Base-by-base conservation (phyloP, 306 rosid genomes). In the Boehmeria nivea region DNA sequence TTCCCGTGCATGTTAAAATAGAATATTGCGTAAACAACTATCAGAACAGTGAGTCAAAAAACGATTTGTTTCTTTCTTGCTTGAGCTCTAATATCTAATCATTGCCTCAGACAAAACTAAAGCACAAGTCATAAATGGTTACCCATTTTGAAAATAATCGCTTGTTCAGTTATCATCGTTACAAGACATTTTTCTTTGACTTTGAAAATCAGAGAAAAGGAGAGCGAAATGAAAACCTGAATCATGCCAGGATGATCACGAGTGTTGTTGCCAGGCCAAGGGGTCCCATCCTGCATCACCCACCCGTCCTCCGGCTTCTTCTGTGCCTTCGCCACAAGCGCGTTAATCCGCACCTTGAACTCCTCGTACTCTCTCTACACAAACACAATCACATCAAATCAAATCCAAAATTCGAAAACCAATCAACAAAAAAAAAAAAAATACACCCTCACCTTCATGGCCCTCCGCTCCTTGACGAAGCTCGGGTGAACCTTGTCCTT, bases 211-310 rank as follows among this genome's bases (percentile, higher is more conserved):
- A 3, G 17, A 11, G 10, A 40, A 14, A 4, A 8, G 17, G n/a
- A 43, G 48, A 5, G 18, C 42, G 19, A 17, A 14, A 42, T 2
- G 16, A 47, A 53, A 59, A 90, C 99, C 95, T 93, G 99, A 74
- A 88, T 77, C 94, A 93, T 93, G 65, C 96, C 99, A 0, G 99
- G 96, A 79, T 93, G 99, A 81, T 93, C 89, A 15, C 88, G 84
- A 24, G 83, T 67, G 64, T 81, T 70, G 69, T 79, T 87, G 57
- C 99, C 99, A 2, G 99, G 99, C 99, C 99, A 93, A 17, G 95
- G 95, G 5, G 86, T 85, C 36, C 99, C 95, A 68, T 93, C 96
- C 73, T 81, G 93, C 94, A 91, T 83, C 38, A 91, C 84, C 96
- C 96, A 91, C 33, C 99, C 99, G 14, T 87, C 96, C 47, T 87